Evolutionary conservation across 257 asterid species (phyloP), one percentile per base, ranked within the genome.

Genomic region (Ocimum tenuiflorum): DNA sequence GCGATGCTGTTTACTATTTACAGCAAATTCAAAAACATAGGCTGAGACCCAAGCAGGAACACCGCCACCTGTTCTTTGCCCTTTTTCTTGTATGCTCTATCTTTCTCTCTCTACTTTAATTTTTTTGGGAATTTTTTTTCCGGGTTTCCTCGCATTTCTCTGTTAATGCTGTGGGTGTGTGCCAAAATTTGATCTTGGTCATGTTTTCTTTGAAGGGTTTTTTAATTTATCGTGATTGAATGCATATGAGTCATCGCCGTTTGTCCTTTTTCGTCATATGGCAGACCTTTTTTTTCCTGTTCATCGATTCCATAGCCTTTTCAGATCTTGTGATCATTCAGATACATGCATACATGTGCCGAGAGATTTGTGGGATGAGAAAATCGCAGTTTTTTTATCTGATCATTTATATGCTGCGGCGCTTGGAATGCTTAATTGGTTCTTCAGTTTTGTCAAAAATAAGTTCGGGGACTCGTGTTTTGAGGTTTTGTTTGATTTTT

Each of bases 1-100:
- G 9, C 3, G 6, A 4, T 42, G 27, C 36, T 17, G 33, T 62
- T 50, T 55, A 13, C 60, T 22, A 41, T 60, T 72, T 38, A 60
- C 79, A 69, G 62, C 73, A 38, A 62, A 24, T 79, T 78, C 63
- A 68, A 68, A 65, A 59, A 68, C 68, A 59, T 42, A 48, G 48
- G 75, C 73, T 15, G 51, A 33, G 22, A 31, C 23, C 45, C 72
- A 43, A 48, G 51, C 52, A 48, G 56, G 73, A 68, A 47, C 72
- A 42, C 50, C 73, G 73, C 73, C 79, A 65, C 68, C 77, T 69
- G 69, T 77, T 60, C 73, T 67, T 66, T 7, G 0, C 63, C 70
- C 31, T 29, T 56, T 65, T 63, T 19, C 61, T 51, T 47, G 75
- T 60, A 54, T 22, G 68, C 50, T 14, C 61, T 66, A 67, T n/a